A percentile compares a stretch with the other conserved stretches of the same genome.
These are phyloP conservation scores for Kwoniella shivajii DNA, from an alignment of 1,284 basidiomycete species.

Conservation along the genomic window DNA sequence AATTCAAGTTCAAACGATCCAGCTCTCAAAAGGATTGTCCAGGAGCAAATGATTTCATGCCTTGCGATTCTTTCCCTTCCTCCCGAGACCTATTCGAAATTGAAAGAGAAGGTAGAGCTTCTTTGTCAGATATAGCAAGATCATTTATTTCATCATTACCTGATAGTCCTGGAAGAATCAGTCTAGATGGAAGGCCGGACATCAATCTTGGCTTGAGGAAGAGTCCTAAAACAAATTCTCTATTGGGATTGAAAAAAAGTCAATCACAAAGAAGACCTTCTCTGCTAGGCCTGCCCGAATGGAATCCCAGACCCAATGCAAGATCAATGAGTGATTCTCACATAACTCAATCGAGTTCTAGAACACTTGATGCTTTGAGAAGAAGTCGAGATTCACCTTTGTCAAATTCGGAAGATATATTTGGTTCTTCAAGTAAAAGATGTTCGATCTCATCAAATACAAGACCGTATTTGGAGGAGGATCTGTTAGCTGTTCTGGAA, in stretches of 20 bases:
- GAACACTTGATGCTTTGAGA: not conserved
- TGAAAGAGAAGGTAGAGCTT: slow-evolving; percentile 1
- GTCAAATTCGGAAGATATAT: too few relatives aligned
- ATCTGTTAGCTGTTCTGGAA: slow-evolving; percentile 5
- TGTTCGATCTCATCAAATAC: not conserved
- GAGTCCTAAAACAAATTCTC: not conserved
- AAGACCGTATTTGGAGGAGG: slow-evolving; percentile 1
- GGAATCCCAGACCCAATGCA: not conserved
- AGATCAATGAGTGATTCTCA: slow-evolving; percentile 1
- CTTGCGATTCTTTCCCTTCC: slow-evolving; percentile 3
- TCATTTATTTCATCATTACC: slow-evolving; percentile 6
- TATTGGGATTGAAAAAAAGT: not conserved
- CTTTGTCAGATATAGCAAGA: slow-evolving; percentile 11
- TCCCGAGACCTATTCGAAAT: not conserved
- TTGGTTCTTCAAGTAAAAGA: too few relatives aligned
- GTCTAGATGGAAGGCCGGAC: slow-evolving; percentile 1
- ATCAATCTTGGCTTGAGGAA: not conserved
- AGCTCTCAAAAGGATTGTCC: not conserved
- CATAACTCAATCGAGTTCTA: not conserved
- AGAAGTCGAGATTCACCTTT: not conserved
- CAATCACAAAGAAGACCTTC: slow-evolving; percentile 3
- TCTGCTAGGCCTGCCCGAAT: slow-evolving; percentile 1
- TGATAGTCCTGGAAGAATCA: not conserved
- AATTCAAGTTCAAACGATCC: slow-evolving; percentile 6
- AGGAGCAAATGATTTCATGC: slow-evolving; percentile 4